phyloP scores from a whole-genome alignment of 2,329 filamentous ascomycete species.

The Alternaria brassicae region DNA sequence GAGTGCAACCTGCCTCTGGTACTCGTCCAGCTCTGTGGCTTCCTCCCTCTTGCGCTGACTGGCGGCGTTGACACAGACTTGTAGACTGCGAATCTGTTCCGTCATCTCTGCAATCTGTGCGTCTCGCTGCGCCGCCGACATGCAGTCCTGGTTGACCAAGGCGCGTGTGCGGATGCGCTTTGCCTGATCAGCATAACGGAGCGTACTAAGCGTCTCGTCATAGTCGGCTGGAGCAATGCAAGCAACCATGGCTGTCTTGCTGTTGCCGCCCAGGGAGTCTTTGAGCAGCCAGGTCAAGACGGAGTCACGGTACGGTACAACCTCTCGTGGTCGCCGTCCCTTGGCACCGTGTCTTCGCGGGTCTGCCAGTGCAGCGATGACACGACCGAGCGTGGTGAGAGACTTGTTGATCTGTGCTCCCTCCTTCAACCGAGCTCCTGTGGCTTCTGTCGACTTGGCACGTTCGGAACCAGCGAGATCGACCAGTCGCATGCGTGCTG shows the following conservation, averaged over 20 bases:
- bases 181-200: conserved; percentile 96
- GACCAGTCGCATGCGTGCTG: conserved; percentile 90
- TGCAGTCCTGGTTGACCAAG: conserved; percentile 92
- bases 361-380: conserved; percentile 88
- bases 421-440: conserved; percentile 86
- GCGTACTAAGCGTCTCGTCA: conserved; percentile 93
- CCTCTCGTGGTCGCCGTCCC: conserved; percentile 60
- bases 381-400: conserved; percentile 89
- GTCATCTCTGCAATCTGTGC: conserved; percentile 94
- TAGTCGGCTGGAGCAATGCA: conserved; percentile 96
- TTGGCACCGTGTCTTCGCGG: conserved; percentile 61
- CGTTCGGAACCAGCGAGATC: conserved; percentile 95
- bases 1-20: conserved; percentile 84
- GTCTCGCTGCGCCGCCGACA: conserved; percentile 90
- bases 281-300: conserved; percentile 86
- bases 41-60: conserved; percentile 75
- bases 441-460: conserved; percentile 94
- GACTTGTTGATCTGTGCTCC: conserved; percentile 99
- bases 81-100: conserved; percentile 86
- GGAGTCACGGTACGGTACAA: conserved; percentile 93
- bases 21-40: conserved; percentile 89
- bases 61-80: conserved; percentile 71
- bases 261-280: conserved; percentile 94
- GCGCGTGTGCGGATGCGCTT: conserved; percentile 96
- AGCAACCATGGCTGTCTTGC: conserved; percentile 98